Evolutionary conservation across 345 rosid genomes (phyloP).

Genomic region (Cardiospermum halicacabum): DNA sequence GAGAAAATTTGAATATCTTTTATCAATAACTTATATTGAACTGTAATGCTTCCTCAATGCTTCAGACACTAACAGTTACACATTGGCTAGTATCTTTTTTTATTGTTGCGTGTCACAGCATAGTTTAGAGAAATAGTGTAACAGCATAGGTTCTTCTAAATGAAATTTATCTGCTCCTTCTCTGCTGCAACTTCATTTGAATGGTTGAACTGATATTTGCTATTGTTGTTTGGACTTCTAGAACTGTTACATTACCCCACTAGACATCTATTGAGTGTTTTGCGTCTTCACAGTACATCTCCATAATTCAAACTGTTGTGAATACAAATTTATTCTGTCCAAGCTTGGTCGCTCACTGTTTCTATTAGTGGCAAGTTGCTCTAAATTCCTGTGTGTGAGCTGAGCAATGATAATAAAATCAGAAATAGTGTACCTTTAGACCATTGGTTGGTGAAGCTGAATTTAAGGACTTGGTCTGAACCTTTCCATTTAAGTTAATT

Average conservation of each 20-base stretch:
- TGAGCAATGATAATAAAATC: background rate
- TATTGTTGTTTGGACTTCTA: background rate
- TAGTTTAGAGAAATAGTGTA: too few species aligned
- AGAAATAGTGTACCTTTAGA: background rate
- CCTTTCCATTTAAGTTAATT: too few species aligned
- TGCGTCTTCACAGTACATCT: background rate
- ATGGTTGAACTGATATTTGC: background rate
- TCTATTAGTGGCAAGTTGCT: background rate
- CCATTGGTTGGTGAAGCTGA: too few species aligned
- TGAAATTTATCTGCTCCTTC: background rate
- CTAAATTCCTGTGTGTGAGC: background rate
- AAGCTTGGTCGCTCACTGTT: background rate
- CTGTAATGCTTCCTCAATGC: background rate
- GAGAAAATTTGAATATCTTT: background rate
- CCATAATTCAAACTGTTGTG: constrained; percentile 1
- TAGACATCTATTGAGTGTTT: background rate
- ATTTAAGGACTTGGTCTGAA: too few species aligned
- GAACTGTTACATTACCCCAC: background rate
- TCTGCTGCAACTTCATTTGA: background rate
- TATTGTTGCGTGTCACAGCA: background rate
- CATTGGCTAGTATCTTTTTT: background rate
- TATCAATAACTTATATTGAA: background rate
- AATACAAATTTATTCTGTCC: background rate
- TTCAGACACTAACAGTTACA: background rate
- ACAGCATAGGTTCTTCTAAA: background rate